Percentiles rank a stretch among this genome's conserved stretches.
phyloP scores from a whole-genome alignment of 192 early-diverging fungal genomes.

The Phycomyces nitens region DNA sequence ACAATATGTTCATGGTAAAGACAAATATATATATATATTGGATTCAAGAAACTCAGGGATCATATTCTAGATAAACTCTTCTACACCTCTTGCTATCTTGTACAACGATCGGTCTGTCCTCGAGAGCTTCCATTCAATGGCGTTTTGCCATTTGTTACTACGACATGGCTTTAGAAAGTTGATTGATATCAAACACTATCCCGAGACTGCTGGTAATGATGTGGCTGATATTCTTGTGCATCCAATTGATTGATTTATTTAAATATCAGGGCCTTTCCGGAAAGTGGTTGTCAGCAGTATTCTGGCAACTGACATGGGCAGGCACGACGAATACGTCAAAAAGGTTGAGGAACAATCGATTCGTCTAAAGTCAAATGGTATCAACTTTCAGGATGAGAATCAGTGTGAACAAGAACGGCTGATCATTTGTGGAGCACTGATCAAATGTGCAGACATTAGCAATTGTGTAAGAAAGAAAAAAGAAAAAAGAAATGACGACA shows the following conservation, averaged over 20 bases:
- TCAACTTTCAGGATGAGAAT: slow-evolving; percentile 38
- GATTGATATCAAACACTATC: background rate
- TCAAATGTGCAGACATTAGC: slow-evolving; percentile 82
- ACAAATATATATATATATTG: background rate
- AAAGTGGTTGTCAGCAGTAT: slow-evolving; percentile 70
- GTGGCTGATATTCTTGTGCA: too few species aligned
- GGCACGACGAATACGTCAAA: slow-evolving; percentile 75
- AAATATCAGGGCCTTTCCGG: slow-evolving; percentile 46
- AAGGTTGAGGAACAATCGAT: slow-evolving; percentile 61
- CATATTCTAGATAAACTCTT: slow-evolving; percentile 60
- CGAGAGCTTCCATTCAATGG: slow-evolving; percentile 90
- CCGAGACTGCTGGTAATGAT: slow-evolving; percentile 14
- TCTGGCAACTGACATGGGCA: slow-evolving; percentile 79
- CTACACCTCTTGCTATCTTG: slow-evolving; percentile 77
- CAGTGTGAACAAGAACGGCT: slow-evolving; percentile 54
- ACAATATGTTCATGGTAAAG: slow-evolving; percentile 82
- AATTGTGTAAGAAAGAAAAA: slow-evolving; percentile 55
- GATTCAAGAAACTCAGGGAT: too few species aligned
- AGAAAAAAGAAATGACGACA: too few species aligned
- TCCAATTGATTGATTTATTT: too few species aligned
- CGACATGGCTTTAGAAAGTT: slow-evolving; percentile 30
- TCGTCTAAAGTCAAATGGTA: slow-evolving; percentile 40
- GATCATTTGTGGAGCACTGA: slow-evolving; percentile 65
- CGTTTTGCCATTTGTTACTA: slow-evolving; percentile 64
- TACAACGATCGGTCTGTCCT: slow-evolving; percentile 96